Conservation (phyloP, 2,329 filamentous ascomycete species). For the Pestalotiopsis sp. region DNA sequence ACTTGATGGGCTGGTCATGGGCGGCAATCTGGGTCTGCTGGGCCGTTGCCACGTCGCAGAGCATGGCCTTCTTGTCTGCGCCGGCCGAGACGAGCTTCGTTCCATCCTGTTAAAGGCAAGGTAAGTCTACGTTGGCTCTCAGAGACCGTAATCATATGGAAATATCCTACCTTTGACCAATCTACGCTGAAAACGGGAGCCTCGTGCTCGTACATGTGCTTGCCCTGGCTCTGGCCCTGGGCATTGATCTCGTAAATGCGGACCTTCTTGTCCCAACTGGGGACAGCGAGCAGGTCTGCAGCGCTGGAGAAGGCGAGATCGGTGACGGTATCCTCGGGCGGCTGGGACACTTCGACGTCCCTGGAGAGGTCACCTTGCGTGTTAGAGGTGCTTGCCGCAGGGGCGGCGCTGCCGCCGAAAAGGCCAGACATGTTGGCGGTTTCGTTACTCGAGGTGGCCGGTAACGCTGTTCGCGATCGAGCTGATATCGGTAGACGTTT, state of each 20-base stretch:
- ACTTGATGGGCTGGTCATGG: constrained; percentile 82
- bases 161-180: constrained; percentile 77
- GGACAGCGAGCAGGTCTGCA: constrained; percentile 80
- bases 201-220: constrained; percentile 84
- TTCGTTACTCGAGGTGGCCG: not conserved
- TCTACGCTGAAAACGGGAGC: constrained; percentile 82
- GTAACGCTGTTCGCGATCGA: not conserved
- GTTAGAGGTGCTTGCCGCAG: constrained; percentile 55
- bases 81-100: constrained; percentile 85
- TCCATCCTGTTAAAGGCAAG: constrained; percentile 68
- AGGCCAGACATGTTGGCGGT: constrained; percentile 63
- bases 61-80: constrained; percentile 86
- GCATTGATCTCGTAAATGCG: constrained; percentile 90
- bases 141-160: constrained; percentile 1
- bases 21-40: constrained; percentile 75
- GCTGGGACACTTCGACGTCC: constrained; percentile 77
- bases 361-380: constrained; percentile 90
- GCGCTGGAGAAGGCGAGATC: constrained; percentile 73
- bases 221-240: constrained; percentile 79
- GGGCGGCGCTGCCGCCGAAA: constrained; percentile 56
- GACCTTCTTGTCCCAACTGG: constrained; percentile 98
- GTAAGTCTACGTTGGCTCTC: constrained; percentile 15
- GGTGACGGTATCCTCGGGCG: constrained; percentile 87
- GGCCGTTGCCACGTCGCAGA: constrained; percentile 77
- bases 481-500: not conserved